Conservation (phyloP, 1,139 yeast genomes). For the Hemisphaericaspora lyxosophila region DNA sequence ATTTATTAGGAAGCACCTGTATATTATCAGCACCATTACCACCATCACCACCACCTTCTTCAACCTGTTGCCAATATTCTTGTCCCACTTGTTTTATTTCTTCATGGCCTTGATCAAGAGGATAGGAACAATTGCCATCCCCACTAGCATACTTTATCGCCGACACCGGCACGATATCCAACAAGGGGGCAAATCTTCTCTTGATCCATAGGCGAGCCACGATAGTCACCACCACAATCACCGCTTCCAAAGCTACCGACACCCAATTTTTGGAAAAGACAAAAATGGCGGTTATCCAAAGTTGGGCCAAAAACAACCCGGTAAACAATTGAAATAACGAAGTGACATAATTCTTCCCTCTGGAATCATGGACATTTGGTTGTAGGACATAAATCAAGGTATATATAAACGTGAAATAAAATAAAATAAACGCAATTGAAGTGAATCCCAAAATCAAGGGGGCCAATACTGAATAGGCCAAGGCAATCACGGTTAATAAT, state of each 20-base stretch:
- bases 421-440: slow-evolving; percentile 41
- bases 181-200: slow-evolving; percentile 56
- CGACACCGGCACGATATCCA: slow-evolving; percentile 73
- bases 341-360: slow-evolving; percentile 67
- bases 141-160: slow-evolving; percentile 64
- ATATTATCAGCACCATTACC: slow-evolving; percentile 37
- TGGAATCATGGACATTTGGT: slow-evolving; percentile 52
- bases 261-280: slow-evolving; percentile 75
- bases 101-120: slow-evolving; percentile 62
- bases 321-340: slow-evolving; percentile 66
- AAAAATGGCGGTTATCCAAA: slow-evolving; percentile 64
- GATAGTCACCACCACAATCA: slow-evolving; percentile 51
- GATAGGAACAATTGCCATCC: slow-evolving; percentile 46
- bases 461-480: slow-evolving; percentile 43
- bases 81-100: slow-evolving; percentile 59
- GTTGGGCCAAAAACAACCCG: slow-evolving; percentile 65
- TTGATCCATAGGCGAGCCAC: slow-evolving; percentile 57
- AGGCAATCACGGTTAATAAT: slow-evolving; percentile 38
- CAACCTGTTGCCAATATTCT: slow-evolving; percentile 33
- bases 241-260: slow-evolving; percentile 62
- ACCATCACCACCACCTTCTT: not conserved
- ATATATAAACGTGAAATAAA: slow-evolving; percentile 63
- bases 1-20: slow-evolving; percentile 26
- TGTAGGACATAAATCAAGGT: slow-evolving; percentile 55
- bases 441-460: slow-evolving; percentile 51